These are phyloP conservation scores for Cryptosporidium felis DNA, from an alignment of 169 alveolate genomes.

Conservation along the genomic window DNA sequence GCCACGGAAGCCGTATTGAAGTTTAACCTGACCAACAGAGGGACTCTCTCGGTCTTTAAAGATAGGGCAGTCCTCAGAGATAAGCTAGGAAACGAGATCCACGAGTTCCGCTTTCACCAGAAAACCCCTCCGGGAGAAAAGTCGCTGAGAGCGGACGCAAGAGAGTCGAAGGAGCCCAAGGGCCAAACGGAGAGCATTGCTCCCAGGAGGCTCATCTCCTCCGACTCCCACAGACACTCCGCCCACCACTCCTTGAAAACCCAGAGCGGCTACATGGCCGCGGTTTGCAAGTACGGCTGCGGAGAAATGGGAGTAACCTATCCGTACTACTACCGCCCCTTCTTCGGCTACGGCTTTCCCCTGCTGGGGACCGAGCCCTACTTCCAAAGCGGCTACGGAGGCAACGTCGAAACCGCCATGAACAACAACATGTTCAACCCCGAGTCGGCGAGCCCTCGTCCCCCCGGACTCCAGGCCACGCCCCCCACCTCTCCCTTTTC, in stretches of 20 bases:
- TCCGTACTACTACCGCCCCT: slow-evolving; percentile 77
- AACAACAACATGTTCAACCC: slow-evolving; percentile 67
- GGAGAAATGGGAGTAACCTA: slow-evolving; percentile 74
- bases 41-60: neutral
- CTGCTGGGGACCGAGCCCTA: slow-evolving; percentile 76
- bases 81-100: neutral
- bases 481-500: slow-evolving; percentile 49
- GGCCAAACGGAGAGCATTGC: neutral
- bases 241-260: slow-evolving; percentile 57
- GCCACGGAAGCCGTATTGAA: slow-evolving; percentile 9
- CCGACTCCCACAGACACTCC: slow-evolving; percentile 34
- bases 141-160: neutral
- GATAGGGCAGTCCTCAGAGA: slow-evolving; percentile 44
- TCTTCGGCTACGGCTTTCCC: slow-evolving; percentile 77
- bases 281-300: slow-evolving; percentile 67
- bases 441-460: slow-evolving; percentile 57
- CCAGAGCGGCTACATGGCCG: slow-evolving; percentile 71
- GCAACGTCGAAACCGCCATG: slow-evolving; percentile 69
- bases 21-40: slow-evolving; percentile 7
- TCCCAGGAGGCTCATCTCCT: slow-evolving; percentile 17
- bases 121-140: neutral
- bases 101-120: neutral
- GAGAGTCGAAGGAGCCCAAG: neutral
- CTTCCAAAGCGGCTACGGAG: slow-evolving; percentile 77
- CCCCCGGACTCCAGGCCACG: slow-evolving; percentile 66